Percentiles rank a stretch among this genome's conserved stretches.
Conservation (phyloP, 306 rosid genomes). For the Nissolia schottii region DNA sequence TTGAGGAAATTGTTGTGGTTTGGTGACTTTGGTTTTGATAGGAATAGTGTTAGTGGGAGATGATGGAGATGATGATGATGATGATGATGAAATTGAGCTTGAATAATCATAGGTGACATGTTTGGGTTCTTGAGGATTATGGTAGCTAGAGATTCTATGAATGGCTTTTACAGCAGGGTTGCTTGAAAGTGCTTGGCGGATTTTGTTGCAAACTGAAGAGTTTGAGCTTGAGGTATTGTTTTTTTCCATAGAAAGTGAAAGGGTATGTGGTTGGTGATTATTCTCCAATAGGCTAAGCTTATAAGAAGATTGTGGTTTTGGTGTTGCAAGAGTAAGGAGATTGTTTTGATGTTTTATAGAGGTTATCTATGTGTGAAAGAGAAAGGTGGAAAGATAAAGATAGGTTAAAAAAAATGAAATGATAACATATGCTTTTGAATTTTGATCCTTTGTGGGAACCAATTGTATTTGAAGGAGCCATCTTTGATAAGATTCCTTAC, state of each 20-base stretch:
- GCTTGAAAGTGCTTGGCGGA: slow-evolving; percentile 37
- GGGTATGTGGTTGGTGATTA: neutral
- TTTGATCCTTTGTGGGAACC: slow-evolving; percentile 13
- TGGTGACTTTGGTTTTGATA: slow-evolving; percentile 18
- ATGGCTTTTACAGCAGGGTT: slow-evolving; percentile 24
- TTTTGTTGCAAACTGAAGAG: slow-evolving; percentile 39
- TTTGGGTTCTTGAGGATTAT: slow-evolving; percentile 34
- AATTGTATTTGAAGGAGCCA: neutral
- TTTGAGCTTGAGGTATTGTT: slow-evolving; percentile 18
- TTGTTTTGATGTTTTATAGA: slow-evolving; percentile 23
- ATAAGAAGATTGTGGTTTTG: slow-evolving; percentile 8
- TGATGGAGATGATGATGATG: too few relatives aligned
- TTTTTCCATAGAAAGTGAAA: slow-evolving; percentile 30
- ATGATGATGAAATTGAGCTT: neutral
- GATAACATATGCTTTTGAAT: neutral
- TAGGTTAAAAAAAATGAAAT: neutral
- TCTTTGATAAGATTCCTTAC: slow-evolving; percentile 26
- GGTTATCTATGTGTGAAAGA: slow-evolving; percentile 9
- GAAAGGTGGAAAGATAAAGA: neutral
- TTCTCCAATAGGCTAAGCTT: neutral
- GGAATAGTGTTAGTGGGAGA: neutral
- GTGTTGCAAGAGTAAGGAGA: neutral
- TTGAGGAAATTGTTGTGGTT: neutral
- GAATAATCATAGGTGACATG: neutral
- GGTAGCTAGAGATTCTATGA: slow-evolving; percentile 23